Base-by-base conservation (phyloP, 768 basidiomycete genomes). In the Nidula microcarpa region DNA sequence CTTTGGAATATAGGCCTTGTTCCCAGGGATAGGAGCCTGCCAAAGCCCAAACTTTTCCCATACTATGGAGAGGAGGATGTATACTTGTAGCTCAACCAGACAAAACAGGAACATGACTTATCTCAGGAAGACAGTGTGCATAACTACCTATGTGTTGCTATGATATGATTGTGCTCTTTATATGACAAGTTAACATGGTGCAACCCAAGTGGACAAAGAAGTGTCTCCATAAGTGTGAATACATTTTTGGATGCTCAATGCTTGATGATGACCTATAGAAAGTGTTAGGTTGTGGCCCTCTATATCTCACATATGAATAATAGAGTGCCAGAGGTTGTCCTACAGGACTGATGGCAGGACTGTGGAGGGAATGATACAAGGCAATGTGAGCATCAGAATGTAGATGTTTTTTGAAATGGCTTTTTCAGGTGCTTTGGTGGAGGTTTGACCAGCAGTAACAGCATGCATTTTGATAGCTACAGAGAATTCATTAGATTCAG, bases 91-190 rank as follows among this genome's bases (percentile, higher is more conserved):
- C n/a, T n/a, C 6, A 11, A 14, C 10, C 35, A 10, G 17, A 43
- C 33, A 39, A 35, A 47, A 11, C 7, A 33, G 45, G 35, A 32
- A 43, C 6, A 23, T 9, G 41, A 32, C 33, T 17, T 56, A 94
- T 95, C 87, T 93, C 17, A 99, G 76, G 75, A 98, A 98, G 0
- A 97, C 97, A 10, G 96, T 96, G 61, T 99, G 97, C 0, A 94
- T 98, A 11, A 97, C 96, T 0, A 95, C 97, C 69, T 99, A 97
- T 0, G 97, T 98, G 60, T 98, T 98, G 97, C 97, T 0, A 96
- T 99, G 47, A 98, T 91, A 41, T 84, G 77, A 63, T 99, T 97
- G 63, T 99, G 97, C 51, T 98, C 94, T 57, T 95, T 91, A 69
- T 97, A 98, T 16, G 86, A 87, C 39, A 99, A 76, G 65, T 98